Evolutionary conservation across 2,329 filamentous ascomycete genomes (phyloP), one percentile per base, ranked within the genome.

Genomic region (Neocucurbitaria cava): DNA sequence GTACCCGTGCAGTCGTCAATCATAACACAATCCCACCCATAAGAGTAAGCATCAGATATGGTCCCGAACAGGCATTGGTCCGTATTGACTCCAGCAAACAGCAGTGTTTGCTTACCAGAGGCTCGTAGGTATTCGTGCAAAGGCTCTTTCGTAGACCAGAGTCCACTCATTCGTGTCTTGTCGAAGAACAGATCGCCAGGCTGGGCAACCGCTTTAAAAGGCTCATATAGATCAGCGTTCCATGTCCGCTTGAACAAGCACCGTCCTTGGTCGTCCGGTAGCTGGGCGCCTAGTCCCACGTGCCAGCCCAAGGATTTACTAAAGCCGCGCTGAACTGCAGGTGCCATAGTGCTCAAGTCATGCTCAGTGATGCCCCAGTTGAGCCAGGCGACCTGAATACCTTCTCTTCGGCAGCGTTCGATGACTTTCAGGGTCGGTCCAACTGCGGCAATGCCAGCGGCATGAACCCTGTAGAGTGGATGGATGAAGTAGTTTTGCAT

Each of bases 401-500:
- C 71, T 38, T 78, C 73, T 46, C 69, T 71, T 45, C 77, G 66
- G 61, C 76, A 78, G 42, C 74, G 72, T 40, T 75, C 66, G 46
- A 79, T 76, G 26, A 76, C 74, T 24, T 68, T 73, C 54, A 77
- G 42, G 11, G 73, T 70, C 11, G 77, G 76, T 15, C 71, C 59
- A 13, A 78, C 60, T 15, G 76, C 64, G 11, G 65, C 65, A n/a
- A 70, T 49, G 3, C 69, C 67, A 47, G 67, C 65, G 2, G 62
- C 58, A 42, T 74, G 70, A 35, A 72, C 55, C 30, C 65, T 66
- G 49, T 71, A 70, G 7, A 66, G 54, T 3, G 69, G 68, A 41
- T 73, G 62, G 41, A 78, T 61, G 58, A 78, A 79, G 64, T 77
- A 78, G 61, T 78, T 79, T 51, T 79, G 77, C 76, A 78, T 79